phyloP scores from a whole-genome alignment of 805 yeast genomes.

The Citeromyces matritensis region DNA sequence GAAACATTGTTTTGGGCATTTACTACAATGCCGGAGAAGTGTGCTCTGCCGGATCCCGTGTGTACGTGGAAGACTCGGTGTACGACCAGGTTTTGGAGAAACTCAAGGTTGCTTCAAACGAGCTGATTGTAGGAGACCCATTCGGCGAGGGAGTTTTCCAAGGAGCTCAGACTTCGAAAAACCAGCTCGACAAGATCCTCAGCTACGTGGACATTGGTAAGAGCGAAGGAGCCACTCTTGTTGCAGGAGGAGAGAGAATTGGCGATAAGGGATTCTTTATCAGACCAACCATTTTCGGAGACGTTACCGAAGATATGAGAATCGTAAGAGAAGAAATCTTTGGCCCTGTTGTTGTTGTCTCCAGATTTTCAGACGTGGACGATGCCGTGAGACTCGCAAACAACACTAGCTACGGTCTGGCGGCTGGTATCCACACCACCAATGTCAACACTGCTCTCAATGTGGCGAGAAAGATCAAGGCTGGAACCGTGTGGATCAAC shows the following conservation, averaged over 20 bases:
- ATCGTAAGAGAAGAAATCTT: constrained; percentile 71
- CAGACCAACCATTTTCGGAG: constrained; percentile 63
- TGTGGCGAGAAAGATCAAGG: constrained; percentile 58
- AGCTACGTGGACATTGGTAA: constrained; percentile 64
- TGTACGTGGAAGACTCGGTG: constrained; percentile 73
- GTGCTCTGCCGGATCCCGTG: constrained; percentile 89
- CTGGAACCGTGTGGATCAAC: constrained; percentile 91
- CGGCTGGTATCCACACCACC: constrained; percentile 79
- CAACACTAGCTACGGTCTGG: constrained; percentile 72
- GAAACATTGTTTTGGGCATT: constrained; percentile 67
- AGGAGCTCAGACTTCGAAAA: constrained; percentile 84
- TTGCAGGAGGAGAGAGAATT: constrained; percentile 43
- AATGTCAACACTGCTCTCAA: constrained; percentile 62
- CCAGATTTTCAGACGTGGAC: constrained; percentile 71
- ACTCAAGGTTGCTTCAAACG: constrained; percentile 36
- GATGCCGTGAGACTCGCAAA: constrained; percentile 72
- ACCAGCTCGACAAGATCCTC: constrained; percentile 68
- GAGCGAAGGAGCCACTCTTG: constrained; percentile 68
- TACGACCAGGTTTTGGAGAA: constrained; percentile 63
- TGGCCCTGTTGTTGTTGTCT: constrained; percentile 82
- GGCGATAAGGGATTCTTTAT: constrained; percentile 53
- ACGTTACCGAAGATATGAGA: constrained; percentile 49
- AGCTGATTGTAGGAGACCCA: constrained; percentile 64
- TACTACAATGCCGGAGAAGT: constrained; percentile 93
- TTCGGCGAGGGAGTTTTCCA: constrained; percentile 65